A percentile compares a stretch with the other conserved stretches of the same genome.
Evolutionary conservation across 2,329 filamentous ascomycete genomes (phyloP).

Genomic region (Zymoseptoria ardabiliae): DNA sequence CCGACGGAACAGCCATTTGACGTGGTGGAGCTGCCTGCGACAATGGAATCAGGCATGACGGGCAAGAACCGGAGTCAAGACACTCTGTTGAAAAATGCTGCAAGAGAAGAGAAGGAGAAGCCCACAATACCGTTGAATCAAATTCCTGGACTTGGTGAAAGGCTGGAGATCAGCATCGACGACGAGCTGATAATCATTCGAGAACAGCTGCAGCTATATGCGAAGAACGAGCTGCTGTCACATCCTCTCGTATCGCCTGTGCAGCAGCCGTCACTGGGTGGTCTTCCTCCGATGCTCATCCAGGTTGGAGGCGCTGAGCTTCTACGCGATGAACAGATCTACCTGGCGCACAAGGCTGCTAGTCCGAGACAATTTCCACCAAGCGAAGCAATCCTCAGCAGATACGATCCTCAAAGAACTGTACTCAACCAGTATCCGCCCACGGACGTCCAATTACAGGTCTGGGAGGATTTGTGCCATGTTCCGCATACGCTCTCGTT

Average conservation of each 20-base stretch:
- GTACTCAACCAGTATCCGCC: conserved; percentile 62
- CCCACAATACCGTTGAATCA: conserved; percentile 12
- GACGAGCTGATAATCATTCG: conserved; percentile 66
- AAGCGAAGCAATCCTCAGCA: conserved; percentile 54
- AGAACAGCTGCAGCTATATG: conserved; percentile 86
- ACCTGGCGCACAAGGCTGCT: conserved; percentile 88
- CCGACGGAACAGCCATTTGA: conserved; percentile 18
- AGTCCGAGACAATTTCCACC: conserved; percentile 72
- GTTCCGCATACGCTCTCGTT: conserved; percentile 90
- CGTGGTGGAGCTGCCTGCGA: conserved; percentile 25
- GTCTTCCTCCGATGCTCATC: conserved; percentile 78
- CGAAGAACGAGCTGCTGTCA: conserved; percentile 74
- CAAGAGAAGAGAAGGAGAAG: conserved; percentile 10
- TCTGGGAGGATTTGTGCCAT: conserved; percentile 94
- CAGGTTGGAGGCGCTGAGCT: conserved; percentile 84
- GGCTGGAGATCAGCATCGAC: conserved; percentile 61
- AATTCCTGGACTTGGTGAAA: conserved; percentile 24
- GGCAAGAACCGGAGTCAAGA: conserved; percentile 9
- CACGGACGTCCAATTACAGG: conserved; percentile 86
- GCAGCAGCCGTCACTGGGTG: conserved; percentile 80
- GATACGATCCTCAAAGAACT: conserved; percentile 49
- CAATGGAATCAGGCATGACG: conserved; percentile 7
- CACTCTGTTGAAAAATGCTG: conserved; percentile 9
- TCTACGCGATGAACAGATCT: conserved; percentile 89
- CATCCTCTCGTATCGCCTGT: conserved; percentile 88